Conservation (phyloP, 306 rosid genomes). For the Inga laurina region DNA sequence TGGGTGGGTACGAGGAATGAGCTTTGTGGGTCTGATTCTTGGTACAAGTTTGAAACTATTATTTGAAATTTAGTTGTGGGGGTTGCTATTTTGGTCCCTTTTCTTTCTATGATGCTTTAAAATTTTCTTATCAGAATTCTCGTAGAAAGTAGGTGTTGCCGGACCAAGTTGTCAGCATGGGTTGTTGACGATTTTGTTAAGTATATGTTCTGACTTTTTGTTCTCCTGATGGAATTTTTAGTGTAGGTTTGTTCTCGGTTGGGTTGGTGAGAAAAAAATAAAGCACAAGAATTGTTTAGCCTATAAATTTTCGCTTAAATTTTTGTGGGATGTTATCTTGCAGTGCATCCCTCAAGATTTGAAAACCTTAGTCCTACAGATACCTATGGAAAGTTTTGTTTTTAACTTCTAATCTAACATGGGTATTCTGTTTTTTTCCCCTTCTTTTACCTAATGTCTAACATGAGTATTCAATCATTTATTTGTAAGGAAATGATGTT, state of each 20-base stretch:
- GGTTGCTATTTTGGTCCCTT: constrained; percentile 8
- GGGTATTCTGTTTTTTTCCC: not conserved
- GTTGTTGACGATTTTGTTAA: not conserved
- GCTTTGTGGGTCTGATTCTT: constrained; percentile 34
- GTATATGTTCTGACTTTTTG: constrained; percentile 8
- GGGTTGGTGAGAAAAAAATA: constrained; percentile 13
- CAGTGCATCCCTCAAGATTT: constrained; percentile 3
- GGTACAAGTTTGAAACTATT: constrained; percentile 40
- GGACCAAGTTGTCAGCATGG: constrained; percentile 24
- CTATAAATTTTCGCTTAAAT: not conserved
- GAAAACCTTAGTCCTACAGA: constrained; percentile 2
- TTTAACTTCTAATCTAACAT: not conserved
- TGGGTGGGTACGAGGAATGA: constrained; percentile 13
- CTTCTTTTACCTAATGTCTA: not conserved
- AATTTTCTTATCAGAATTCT: not conserved
- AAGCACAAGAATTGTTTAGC: not conserved
- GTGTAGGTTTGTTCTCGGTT: constrained; percentile 5
- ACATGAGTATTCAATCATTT: not conserved
- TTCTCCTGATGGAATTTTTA: not conserved
- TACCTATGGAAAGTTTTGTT: constrained; percentile 6
- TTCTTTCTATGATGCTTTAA: not conserved
- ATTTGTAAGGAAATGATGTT: not conserved
- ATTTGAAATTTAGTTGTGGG: constrained; percentile 28
- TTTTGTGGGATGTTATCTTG: not conserved
- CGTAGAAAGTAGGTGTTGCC: not conserved